Conservation (phyloP, 2,329 filamentous ascomycete genomes). For the Nemania sp. region DNA sequence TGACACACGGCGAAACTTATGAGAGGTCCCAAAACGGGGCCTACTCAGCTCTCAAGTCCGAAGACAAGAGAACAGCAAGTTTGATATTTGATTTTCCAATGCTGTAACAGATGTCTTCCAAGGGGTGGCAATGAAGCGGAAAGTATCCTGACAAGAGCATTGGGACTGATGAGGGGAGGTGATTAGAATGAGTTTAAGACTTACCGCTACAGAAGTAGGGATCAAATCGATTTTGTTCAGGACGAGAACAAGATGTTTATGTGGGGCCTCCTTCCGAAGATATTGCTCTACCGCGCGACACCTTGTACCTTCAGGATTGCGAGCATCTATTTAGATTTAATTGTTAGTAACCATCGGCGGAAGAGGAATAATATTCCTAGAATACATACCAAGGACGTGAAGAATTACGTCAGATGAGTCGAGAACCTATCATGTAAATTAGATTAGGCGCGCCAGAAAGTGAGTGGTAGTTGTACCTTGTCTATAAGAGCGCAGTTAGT, state of each 20-base stretch:
- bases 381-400: conserved; percentile 61
- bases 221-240: conserved; percentile 93
- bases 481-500: too few relatives aligned
- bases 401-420: conserved; percentile 84
- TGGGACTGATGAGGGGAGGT: conserved; percentile 53
- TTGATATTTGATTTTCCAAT: conserved; percentile 87
- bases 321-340: conserved; percentile 65
- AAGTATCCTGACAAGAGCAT: conserved; percentile 85
- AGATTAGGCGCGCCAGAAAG: too few relatives aligned
- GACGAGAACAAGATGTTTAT: conserved; percentile 82
- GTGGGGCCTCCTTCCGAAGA: conserved; percentile 86
- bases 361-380: not conserved
- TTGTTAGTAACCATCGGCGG: not conserved
- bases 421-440: too few relatives aligned
- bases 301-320: conserved; percentile 86
- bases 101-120: conserved; percentile 96
- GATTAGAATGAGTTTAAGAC: conserved; percentile 41
- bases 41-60: conserved; percentile 68
- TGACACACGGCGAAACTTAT: conserved; percentile 77
- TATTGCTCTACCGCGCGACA: conserved; percentile 93
- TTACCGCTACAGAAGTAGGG: conserved; percentile 91
- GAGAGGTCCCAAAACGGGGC: conserved; percentile 89
- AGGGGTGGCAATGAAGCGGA: conserved; percentile 62
- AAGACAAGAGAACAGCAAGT: conserved; percentile 69
- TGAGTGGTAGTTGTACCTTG: too few relatives aligned